These are phyloP conservation scores for Alternaria burnsii DNA, from an alignment of 2,329 filamentous ascomycete genomes.

Conservation along the genomic window DNA sequence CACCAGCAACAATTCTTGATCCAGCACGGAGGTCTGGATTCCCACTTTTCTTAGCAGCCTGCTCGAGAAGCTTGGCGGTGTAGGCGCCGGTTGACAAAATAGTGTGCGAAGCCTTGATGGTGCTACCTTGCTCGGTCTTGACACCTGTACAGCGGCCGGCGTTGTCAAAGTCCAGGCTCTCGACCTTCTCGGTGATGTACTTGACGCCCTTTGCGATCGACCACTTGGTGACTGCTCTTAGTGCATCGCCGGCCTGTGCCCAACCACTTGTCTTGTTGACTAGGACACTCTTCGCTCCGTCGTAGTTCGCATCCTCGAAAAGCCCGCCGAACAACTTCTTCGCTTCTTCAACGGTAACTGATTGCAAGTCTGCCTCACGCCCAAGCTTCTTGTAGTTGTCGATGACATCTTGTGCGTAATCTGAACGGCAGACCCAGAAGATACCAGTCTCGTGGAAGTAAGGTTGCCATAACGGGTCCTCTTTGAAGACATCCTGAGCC, in stretches of 20 bases:
- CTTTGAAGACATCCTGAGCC: slow-evolving; percentile 69
- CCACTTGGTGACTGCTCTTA: slow-evolving; percentile 63
- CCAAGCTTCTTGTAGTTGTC: slow-evolving; percentile 61
- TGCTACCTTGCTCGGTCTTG: slow-evolving; percentile 46
- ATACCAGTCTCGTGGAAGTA: slow-evolving; percentile 63
- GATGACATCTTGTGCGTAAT: slow-evolving; percentile 60
- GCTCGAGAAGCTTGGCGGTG: slow-evolving; percentile 56
- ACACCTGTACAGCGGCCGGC: slow-evolving; percentile 53
- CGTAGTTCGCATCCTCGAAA: slow-evolving; percentile 68
- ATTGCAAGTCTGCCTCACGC: slow-evolving; percentile 56
- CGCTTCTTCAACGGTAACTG: slow-evolving; percentile 59
- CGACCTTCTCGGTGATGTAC: slow-evolving; percentile 65
- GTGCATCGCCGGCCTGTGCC: slow-evolving; percentile 68
- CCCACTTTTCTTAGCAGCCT: slow-evolving; percentile 57
- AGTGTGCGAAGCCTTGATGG: slow-evolving; percentile 33
- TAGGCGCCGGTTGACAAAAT: slow-evolving; percentile 55
- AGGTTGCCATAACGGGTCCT: slow-evolving; percentile 64
- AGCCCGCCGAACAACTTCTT: slow-evolving; percentile 66
- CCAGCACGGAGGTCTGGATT: slow-evolving; percentile 63
- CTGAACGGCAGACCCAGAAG: slow-evolving; percentile 52
- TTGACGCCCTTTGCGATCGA: slow-evolving; percentile 65
- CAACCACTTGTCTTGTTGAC: slow-evolving; percentile 70
- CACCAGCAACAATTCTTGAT: slow-evolving; percentile 65
- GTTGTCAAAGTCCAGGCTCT: slow-evolving; percentile 58
- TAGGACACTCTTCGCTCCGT: slow-evolving; percentile 66